Percentiles rank a stretch among this genome's conserved stretches.
These are phyloP conservation scores for Petrea volubilis DNA, from an alignment of 257 asterid genomes.

Conservation along the genomic window DNA sequence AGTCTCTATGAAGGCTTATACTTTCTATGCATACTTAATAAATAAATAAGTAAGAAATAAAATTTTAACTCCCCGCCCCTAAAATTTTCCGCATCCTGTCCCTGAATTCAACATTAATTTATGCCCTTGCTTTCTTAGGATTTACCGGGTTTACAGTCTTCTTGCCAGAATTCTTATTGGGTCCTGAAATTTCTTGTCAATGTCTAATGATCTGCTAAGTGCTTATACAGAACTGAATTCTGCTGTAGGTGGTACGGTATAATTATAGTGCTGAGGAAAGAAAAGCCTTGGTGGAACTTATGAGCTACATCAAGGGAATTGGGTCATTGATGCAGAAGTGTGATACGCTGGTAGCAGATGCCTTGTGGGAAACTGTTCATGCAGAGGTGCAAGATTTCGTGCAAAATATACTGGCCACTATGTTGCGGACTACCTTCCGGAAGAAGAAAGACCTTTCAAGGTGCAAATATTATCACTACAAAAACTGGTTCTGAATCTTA, in stretches of 20 bases:
- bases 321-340: slow-evolving; percentile 86
- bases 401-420: slow-evolving; percentile 83
- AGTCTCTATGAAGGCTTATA: too few species aligned
- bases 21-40: too few species aligned
- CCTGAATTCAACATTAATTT: too few species aligned
- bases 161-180: background rate
- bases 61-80: too few species aligned
- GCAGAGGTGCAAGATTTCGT: slow-evolving; percentile 99
- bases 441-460: slow-evolving; percentile 97
- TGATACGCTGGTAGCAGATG: slow-evolving; percentile 92
- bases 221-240: slow-evolving; percentile 19
- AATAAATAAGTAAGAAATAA: too few species aligned
- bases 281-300: slow-evolving; percentile 89
- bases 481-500: too few species aligned
- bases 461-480: slow-evolving; percentile 36
- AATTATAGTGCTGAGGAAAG: slow-evolving; percentile 90
- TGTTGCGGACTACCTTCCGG: slow-evolving; percentile 90
- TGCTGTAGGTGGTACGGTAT: slow-evolving; percentile 83
- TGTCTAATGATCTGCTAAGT: slow-evolving; percentile 11
- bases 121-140: slow-evolving; percentile 12
- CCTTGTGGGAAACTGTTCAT: slow-evolving; percentile 99
- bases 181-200: background rate
- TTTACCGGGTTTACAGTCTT: slow-evolving; percentile 4
- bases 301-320: slow-evolving; percentile 92
- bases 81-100: too few species aligned